Conservation (phyloP, 2,329 filamentous ascomycete genomes). For the Didymella arachidicola region DNA sequence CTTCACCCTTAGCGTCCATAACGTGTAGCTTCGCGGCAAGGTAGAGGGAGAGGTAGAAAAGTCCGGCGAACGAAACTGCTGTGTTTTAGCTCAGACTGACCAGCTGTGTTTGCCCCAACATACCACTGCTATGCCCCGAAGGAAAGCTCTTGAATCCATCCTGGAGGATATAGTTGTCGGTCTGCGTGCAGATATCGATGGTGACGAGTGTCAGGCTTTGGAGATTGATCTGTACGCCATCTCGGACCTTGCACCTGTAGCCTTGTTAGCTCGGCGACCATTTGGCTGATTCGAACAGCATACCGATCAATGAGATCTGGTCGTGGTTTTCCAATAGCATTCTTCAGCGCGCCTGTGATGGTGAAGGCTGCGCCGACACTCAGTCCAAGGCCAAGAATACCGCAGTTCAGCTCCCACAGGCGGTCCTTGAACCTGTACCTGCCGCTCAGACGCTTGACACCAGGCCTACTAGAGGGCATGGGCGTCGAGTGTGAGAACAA, state of each 20-base stretch:
- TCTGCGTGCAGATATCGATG: slow-evolving; percentile 59
- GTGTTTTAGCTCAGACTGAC: slow-evolving; percentile 24
- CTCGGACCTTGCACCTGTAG: slow-evolving; percentile 32
- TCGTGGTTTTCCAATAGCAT: slow-evolving; percentile 65
- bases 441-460: slow-evolving; percentile 51
- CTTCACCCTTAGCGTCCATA: slow-evolving; percentile 66
- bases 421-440: slow-evolving; percentile 63
- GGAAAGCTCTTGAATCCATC: slow-evolving; percentile 68
- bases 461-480: slow-evolving; percentile 37
- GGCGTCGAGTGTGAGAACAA: slow-evolving; percentile 61
- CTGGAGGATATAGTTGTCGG: slow-evolving; percentile 60
- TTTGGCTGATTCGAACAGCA: slow-evolving; percentile 14
- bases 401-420: slow-evolving; percentile 69
- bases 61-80: slow-evolving; percentile 64
- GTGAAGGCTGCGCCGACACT: slow-evolving; percentile 64
- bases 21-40: slow-evolving; percentile 67
- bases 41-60: slow-evolving; percentile 68
- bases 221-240: slow-evolving; percentile 14
- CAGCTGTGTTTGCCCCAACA: slow-evolving; percentile 11
- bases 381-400: slow-evolving; percentile 63
- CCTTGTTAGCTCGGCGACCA: slow-evolving; percentile 12
- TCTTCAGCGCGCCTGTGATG: slow-evolving; percentile 65
- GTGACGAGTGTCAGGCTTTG: slow-evolving; percentile 27
- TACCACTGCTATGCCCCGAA: slow-evolving; percentile 65
- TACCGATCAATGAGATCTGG: slow-evolving; percentile 67